A percentile compares a stretch with the other conserved stretches of the same genome.
Conservation (phyloP, 1,139 yeast genomes). For the Pichia sp. region DNA sequence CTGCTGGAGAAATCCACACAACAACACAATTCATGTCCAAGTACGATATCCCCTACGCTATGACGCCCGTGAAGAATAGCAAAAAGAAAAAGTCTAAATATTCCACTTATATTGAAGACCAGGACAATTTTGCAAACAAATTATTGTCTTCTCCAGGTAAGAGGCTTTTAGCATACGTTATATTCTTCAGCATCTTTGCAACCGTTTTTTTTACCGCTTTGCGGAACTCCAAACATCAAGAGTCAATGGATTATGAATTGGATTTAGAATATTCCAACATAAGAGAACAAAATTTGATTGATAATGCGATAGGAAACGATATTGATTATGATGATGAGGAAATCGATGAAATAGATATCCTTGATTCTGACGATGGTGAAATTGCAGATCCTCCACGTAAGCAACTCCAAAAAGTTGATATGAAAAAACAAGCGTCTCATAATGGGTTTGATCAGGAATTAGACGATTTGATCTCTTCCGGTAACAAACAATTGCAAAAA, state of each 20-base stretch:
- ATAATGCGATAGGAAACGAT: slow-evolving; percentile 1
- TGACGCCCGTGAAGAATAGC: slow-evolving; percentile 10
- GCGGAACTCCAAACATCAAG: slow-evolving; percentile 2
- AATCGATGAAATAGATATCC: slow-evolving; percentile 10
- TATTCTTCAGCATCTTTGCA: slow-evolving; percentile 14
- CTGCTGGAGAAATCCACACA: no score
- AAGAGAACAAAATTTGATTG: slow-evolving; percentile 9
- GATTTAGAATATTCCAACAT: slow-evolving; percentile 6
- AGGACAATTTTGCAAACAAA: slow-evolving; percentile 1
- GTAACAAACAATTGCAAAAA: slow-evolving; percentile 4
- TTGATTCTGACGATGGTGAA: slow-evolving; percentile 15
- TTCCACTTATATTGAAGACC: slow-evolving; percentile 7
- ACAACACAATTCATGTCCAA: slow-evolving; percentile 2
- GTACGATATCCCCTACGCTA: slow-evolving; percentile 13
- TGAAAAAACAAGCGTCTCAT: not conserved
- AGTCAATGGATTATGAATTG: slow-evolving; percentile 9
- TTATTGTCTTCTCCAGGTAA: slow-evolving; percentile 9
- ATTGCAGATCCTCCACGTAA: not conserved
- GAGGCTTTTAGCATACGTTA: slow-evolving; percentile 13
- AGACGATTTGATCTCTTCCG: slow-evolving; percentile 3
- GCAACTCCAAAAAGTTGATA: not conserved
- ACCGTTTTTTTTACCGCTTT: slow-evolving; percentile 11
- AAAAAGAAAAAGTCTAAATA: slow-evolving; percentile 7
- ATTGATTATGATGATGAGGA: not conserved
- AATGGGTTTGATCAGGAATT: slow-evolving; percentile 8